These are phyloP conservation scores for Saccharomycopsis sp. DNA, from an alignment of 805 yeast genomes.

Conservation along the genomic window DNA sequence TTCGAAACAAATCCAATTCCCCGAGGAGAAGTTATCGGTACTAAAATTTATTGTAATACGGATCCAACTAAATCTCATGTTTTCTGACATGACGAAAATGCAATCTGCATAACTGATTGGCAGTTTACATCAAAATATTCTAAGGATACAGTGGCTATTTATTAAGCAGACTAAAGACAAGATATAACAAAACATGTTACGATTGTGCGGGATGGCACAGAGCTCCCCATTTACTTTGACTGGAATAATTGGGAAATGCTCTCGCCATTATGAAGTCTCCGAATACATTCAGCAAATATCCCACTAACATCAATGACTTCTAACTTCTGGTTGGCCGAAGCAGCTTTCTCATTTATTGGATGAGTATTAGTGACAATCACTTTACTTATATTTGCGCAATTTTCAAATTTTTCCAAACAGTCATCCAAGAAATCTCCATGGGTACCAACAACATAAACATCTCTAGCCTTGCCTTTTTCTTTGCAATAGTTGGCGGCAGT, in stretches of 20 bases:
- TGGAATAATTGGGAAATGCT: slow-evolving; percentile 49
- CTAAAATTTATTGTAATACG: too few species aligned
- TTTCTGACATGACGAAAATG: too few species aligned
- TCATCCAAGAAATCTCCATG: slow-evolving; percentile 57
- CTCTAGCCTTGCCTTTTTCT: slow-evolving; percentile 51
- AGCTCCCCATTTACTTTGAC: slow-evolving; percentile 21
- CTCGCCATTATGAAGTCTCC: slow-evolving; percentile 60
- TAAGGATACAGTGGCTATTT: too few species aligned
- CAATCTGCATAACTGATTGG: background rate
- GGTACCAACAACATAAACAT: slow-evolving; percentile 51
- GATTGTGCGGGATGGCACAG: background rate
- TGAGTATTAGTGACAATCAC: slow-evolving; percentile 56
- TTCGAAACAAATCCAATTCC: too few species aligned
- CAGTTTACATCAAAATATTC: background rate
- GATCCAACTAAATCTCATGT: too few species aligned
- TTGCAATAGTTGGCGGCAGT: slow-evolving; percentile 52
- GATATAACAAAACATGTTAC: background rate
- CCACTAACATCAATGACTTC: slow-evolving; percentile 53
- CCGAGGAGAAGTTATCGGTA: too few species aligned
- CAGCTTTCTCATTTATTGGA: slow-evolving; percentile 40
- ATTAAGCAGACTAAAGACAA: too few species aligned
- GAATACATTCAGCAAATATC: slow-evolving; percentile 53
- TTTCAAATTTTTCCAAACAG: slow-evolving; percentile 41
- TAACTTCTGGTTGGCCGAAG: slow-evolving; percentile 42
- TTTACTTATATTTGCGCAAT: slow-evolving; percentile 43